phyloP scores from a whole-genome alignment of 257 asterid genomes.

The Ehretia macrophylla region DNA sequence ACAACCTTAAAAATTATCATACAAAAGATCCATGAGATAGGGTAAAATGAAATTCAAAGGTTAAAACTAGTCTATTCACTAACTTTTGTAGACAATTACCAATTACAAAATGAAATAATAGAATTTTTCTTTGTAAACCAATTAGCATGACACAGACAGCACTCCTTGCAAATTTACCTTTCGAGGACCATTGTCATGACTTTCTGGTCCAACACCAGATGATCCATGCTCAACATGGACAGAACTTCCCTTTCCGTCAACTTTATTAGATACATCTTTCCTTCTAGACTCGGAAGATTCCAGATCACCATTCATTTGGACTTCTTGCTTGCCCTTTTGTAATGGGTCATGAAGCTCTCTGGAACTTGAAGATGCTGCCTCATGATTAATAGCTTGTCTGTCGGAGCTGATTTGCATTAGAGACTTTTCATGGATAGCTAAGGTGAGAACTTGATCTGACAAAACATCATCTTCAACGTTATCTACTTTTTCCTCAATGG shows the following conservation, averaged over 20 bases:
- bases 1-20: conserved; percentile 40
- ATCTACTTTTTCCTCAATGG: conserved; percentile 40
- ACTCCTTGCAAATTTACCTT: conserved; percentile 50
- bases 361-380: conserved; percentile 30
- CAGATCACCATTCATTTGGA: conserved; percentile 41
- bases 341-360: conserved; percentile 25
- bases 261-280: conserved; percentile 35
- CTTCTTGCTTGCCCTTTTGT: conserved; percentile 40
- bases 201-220: conserved; percentile 47
- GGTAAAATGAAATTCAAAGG: not conserved
- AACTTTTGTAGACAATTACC: not conserved
- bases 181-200: conserved; percentile 41
- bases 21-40: conserved; percentile 4
- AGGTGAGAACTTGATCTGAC: conserved; percentile 73
- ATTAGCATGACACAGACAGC: conserved; percentile 9
- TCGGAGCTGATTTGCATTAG: conserved; percentile 27
- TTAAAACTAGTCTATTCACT: too few relatives aligned
- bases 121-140: not conserved
- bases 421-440: conserved; percentile 58
- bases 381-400: conserved; percentile 37
- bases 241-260: conserved; percentile 49
- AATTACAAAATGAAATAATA: not conserved
- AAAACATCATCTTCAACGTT: conserved; percentile 40
- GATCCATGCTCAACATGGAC: conserved; percentile 44
- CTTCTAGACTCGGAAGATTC: conserved; percentile 45